Evolutionary conservation across 179 eudicot species (phyloP), one percentile per base, ranked within the genome.

Genomic region (Spinacia oleracea): DNA sequence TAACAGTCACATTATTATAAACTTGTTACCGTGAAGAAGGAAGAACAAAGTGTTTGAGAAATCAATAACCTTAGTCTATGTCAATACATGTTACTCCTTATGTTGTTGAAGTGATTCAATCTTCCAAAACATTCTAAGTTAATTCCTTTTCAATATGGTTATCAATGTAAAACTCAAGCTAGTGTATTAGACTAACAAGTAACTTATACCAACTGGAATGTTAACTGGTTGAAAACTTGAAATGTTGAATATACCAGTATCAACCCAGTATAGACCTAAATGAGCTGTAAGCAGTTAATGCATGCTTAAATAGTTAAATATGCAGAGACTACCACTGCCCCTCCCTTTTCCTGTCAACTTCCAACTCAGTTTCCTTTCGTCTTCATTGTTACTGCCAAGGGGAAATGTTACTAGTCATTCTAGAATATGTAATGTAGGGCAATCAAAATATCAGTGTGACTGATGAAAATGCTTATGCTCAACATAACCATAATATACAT

Each of bases 391-490:
- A 9, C 40, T 6, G n/a, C 16, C 62, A 50, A 31, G 32, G 59
- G 42, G 45, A 71, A 18, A 45, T n/a, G 5, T 66, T 64, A 16
- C n/a, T 64, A 32, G 0, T n/a, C 31, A 25, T n/a, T 43, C 53
- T 45, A 45, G 32, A 4, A 2, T 43, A 27, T 18, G 34, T 40
- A 50, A 25, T 14, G 42, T 31, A 5, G 42, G 25, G 27, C 8
- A 18, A 29, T 14, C 35, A 18, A 75, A 12, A 38, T 34, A 62
- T 48, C 34, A 58, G 67, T 38, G 40, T 38, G 40, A 1, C 40
- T 35, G 64, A 10, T 15, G 20, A 11, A 16, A 12, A 58, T 74
- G 34, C 77, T 74, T 40, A 58, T 74, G 34, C 77, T 74, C 25
- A 74, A 60, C 23, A 27, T 35, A 60, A 14, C 11, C 11, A 42